Conservation (phyloP, 2,329 filamentous ascomycete species). For the Neofusicoccum ribis region DNA sequence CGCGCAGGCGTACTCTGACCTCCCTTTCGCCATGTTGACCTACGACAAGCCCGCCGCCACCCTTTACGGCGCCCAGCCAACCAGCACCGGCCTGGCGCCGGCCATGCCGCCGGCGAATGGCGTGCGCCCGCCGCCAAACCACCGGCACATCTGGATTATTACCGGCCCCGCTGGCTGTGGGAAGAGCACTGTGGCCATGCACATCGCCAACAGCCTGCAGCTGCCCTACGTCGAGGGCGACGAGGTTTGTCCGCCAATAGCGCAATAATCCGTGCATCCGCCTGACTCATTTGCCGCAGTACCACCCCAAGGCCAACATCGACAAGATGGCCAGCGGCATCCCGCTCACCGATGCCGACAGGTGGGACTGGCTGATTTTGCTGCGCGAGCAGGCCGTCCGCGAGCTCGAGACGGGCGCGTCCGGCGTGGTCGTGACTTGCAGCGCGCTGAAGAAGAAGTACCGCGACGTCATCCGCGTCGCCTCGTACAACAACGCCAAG, state of each 20-base stretch:
- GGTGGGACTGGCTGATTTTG: conserved; percentile 88
- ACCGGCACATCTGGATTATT: conserved; percentile 54
- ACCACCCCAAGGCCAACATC: conserved; percentile 52
- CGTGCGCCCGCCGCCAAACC: conserved; percentile 29
- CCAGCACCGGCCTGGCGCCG: conserved; percentile 14
- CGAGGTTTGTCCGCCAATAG: conserved; percentile 39
- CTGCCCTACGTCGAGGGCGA: conserved; percentile 55
- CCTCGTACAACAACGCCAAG: conserved; percentile 46
- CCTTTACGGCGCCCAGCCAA: conserved; percentile 17
- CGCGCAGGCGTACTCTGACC: neutral
- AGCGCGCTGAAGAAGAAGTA: conserved; percentile 97
- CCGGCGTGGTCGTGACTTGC: conserved; percentile 88
- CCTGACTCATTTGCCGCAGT: conserved; percentile 33
- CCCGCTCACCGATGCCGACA: conserved; percentile 86
- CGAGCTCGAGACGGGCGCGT: conserved; percentile 35
- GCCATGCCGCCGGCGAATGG: conserved; percentile 8
- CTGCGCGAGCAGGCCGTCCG: conserved; percentile 48
- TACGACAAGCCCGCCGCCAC: conserved; percentile 21
- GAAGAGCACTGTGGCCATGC: conserved; percentile 54
- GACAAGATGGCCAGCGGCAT: conserved; percentile 86
- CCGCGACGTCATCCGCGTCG: conserved; percentile 66
- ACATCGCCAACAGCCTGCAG: conserved; percentile 44
- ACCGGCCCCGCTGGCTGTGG: conserved; percentile 56
- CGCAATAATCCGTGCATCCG: neutral
- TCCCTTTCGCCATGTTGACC: conserved; percentile 21